phyloP scores from a whole-genome alignment of 1,284 basidiomycete genomes.

The Boletus austroedulis region DNA sequence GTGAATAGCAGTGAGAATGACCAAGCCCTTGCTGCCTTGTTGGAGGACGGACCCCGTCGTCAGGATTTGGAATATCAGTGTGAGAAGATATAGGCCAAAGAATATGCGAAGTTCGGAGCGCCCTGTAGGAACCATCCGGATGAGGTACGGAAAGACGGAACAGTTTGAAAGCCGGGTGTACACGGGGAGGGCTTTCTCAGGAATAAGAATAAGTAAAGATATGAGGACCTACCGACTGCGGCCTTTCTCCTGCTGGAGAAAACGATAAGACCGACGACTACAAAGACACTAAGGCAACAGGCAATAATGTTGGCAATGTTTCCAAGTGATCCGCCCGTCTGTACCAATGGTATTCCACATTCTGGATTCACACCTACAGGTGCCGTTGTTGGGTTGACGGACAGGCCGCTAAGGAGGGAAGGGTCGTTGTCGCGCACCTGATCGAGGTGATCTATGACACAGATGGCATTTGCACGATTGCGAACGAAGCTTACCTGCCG shows the following conservation, averaged over 20 bases:
- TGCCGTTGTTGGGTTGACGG: conserved; percentile 43
- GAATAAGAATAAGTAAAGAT: background rate
- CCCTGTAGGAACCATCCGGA: conserved; percentile 39
- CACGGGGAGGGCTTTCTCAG: background rate
- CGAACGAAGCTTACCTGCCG: conserved; percentile 44
- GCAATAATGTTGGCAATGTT: conserved; percentile 75
- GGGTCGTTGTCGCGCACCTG: conserved; percentile 38
- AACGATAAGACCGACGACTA: conserved; percentile 49
- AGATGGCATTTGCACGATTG: background rate
- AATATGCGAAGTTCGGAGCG: conserved; percentile 68
- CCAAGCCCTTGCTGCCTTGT: conserved; percentile 69
- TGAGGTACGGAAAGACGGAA: conserved; percentile 9
- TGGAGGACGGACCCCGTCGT: conserved; percentile 73
- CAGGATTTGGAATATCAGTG: conserved; percentile 73
- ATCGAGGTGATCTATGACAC: conserved; percentile 10
- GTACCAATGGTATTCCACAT: conserved; percentile 52
- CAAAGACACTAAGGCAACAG: conserved; percentile 58
- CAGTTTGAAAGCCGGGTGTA: background rate
- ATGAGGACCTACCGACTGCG: conserved; percentile 35
- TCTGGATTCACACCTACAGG: conserved; percentile 57
- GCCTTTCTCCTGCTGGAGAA: conserved; percentile 47
- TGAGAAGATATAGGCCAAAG: conserved; percentile 64
- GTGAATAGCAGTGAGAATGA: conserved; percentile 73
- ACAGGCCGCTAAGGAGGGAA: conserved; percentile 39
- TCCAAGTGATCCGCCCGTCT: conserved; percentile 52